phyloP scores from a whole-genome alignment of 306 rosid species.

The Boehmeria nivea region DNA sequence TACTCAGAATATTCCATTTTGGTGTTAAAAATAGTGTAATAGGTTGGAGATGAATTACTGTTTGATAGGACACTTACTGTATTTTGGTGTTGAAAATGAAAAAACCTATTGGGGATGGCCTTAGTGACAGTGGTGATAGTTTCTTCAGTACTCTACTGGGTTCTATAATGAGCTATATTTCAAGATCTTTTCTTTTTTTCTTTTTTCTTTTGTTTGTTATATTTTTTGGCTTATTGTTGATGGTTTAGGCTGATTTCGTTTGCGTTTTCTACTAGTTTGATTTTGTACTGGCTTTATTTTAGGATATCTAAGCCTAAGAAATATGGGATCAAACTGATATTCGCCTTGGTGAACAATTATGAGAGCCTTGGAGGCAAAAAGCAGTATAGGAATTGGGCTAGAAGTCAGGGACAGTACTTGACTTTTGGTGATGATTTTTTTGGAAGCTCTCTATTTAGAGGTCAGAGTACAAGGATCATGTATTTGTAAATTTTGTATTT shows the following conservation, averaged over 20 bases:
- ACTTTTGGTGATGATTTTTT: conserved; percentile 89
- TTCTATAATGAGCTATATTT: conserved; percentile 76
- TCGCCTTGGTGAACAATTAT: conserved; percentile 88
- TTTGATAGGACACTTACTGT: too few species aligned
- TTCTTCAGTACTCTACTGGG: conserved; percentile 82
- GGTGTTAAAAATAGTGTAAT: too few species aligned
- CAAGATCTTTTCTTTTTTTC: conserved; percentile 49
- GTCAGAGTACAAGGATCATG: conserved; percentile 77
- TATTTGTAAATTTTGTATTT: conserved; percentile 37
- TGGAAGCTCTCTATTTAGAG: conserved; percentile 57
- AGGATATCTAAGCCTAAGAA: conserved; percentile 74
- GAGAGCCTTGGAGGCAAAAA: conserved; percentile 86
- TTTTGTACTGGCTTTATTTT: too few species aligned
- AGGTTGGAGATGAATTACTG: too few species aligned
- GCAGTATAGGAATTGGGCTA: conserved; percentile 95
- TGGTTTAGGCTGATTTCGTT: neutral
- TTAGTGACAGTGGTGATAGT: conserved; percentile 90
- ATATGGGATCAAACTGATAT: conserved; percentile 70
- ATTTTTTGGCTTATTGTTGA: neutral
- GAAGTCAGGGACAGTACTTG: conserved; percentile 64
- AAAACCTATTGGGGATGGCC: too few species aligned
- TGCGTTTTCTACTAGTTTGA: conserved; percentile 64
- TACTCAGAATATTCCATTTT: too few species aligned
- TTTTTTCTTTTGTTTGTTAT: neutral
- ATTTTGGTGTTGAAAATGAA: too few species aligned